Evolutionary conservation across 2,329 filamentous ascomycete genomes (phyloP).

Genomic region (Colletotrichum salicis): DNA sequence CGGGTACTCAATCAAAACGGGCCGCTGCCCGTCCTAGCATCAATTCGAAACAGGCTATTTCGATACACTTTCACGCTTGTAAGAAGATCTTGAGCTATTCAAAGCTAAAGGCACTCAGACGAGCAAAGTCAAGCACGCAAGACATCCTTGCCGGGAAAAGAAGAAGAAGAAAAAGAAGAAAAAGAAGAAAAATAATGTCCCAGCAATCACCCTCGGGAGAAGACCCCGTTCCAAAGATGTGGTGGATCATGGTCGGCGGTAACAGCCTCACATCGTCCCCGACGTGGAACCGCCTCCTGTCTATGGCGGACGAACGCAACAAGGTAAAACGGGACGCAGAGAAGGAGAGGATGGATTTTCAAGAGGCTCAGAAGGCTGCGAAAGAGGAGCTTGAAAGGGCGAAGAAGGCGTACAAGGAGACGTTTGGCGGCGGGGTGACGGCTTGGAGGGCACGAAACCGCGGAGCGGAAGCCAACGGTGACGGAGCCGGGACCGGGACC

Average conservation of each 20-base stretch:
- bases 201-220: not conserved
- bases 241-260: constrained; percentile 26
- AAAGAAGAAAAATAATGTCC: not conserved
- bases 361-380: not conserved
- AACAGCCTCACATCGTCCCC: constrained; percentile 17
- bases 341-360: constrained; percentile 6
- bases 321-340: not conserved
- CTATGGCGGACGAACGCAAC: constrained; percentile 3
- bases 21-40: not conserved
- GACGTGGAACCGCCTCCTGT: constrained; percentile 16
- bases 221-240: constrained; percentile 3
- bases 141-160: not conserved
- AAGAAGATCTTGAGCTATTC: not conserved
- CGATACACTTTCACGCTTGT: not conserved
- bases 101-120: not conserved
- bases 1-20: not conserved
- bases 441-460: constrained; percentile 17
- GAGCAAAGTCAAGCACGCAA: not conserved
- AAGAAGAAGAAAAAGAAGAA: no score
- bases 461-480: not conserved
- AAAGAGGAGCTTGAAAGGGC: constrained; percentile 17
- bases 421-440: constrained; percentile 4
- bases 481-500: not conserved
- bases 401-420: constrained; percentile 13
- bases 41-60: not conserved